Percentiles rank a stretch among this genome's conserved stretches.
These are phyloP conservation scores for Eutypella sp. DNA, from an alignment of 2,329 filamentous ascomycete species.

Conservation along the genomic window DNA sequence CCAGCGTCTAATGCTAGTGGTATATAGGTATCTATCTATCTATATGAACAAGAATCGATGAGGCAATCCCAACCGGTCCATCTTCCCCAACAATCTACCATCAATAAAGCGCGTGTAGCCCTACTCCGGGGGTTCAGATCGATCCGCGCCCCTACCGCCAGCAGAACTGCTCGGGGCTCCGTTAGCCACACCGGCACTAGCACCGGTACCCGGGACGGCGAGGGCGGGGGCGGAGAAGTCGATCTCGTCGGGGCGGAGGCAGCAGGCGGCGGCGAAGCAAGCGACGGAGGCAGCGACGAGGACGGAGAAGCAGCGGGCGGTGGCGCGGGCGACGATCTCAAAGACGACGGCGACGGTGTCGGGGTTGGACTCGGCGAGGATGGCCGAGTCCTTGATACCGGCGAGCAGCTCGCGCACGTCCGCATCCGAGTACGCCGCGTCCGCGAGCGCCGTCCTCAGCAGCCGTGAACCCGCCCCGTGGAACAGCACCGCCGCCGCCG, in stretches of 20 bases:
- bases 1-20: too few relatives aligned
- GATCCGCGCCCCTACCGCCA: too few relatives aligned
- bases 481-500: slow-evolving; percentile 25
- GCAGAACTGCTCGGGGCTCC: too few relatives aligned
- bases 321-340: slow-evolving; percentile 18
- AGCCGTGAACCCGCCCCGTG: slow-evolving; percentile 23
- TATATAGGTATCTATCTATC: too few relatives aligned
- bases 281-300: slow-evolving; percentile 19
- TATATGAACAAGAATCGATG: too few relatives aligned
- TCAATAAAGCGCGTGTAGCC: too few relatives aligned
- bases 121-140: too few relatives aligned
- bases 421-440: slow-evolving; percentile 11
- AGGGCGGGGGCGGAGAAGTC: slow-evolving; percentile 23
- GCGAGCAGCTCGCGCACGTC: slow-evolving; percentile 25
- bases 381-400: slow-evolving; percentile 19
- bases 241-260: slow-evolving; percentile 26
- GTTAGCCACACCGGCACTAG: slow-evolving; percentile 9
- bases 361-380: slow-evolving; percentile 14
- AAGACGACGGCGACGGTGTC: slow-evolving; percentile 11
- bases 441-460: slow-evolving; percentile 12
- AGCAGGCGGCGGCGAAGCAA: slow-evolving; percentile 19
- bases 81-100: too few relatives aligned
- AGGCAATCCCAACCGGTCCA: too few relatives aligned
- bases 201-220: slow-evolving; percentile 21
- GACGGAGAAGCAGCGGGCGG: slow-evolving; percentile 21